Evolutionary conservation across 352 stramenopile species (phyloP).

Genomic region (Phytophthora sp.): DNA sequence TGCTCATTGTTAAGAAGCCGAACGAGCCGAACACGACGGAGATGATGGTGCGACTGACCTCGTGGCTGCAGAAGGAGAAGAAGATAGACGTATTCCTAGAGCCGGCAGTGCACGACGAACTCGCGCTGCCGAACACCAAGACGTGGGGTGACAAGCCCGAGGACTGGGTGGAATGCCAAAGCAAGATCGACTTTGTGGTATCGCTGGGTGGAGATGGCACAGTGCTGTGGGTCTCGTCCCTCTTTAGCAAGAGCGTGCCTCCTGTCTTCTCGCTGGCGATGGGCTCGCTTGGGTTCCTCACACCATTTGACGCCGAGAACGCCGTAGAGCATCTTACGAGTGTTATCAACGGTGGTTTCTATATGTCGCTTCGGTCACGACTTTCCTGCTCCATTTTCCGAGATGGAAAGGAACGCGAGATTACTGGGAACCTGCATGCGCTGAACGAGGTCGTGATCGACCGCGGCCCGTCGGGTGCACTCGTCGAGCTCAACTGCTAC

Average conservation of each 20-base stretch:
- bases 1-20: conserved; percentile 91
- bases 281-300: conserved; percentile 97
- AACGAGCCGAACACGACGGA: conserved; percentile 81
- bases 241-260: conserved; percentile 92
- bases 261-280: conserved; percentile 96
- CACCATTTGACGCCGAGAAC: conserved; percentile 89
- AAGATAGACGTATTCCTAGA: conserved; percentile 79
- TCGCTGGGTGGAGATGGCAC: conserved; percentile 96
- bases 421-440: conserved; percentile 86
- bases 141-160: conserved; percentile 64
- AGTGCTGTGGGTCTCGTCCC: conserved; percentile 87
- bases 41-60: conserved; percentile 64
- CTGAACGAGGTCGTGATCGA: conserved; percentile 99
- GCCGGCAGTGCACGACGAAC: conserved; percentile 71
- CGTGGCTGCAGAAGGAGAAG: conserved; percentile 82
- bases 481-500: conserved; percentile 97
- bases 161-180: conserved; percentile 76
- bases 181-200: conserved; percentile 91
- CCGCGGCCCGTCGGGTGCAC: conserved; percentile 85
- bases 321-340: conserved; percentile 71
- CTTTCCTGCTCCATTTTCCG: conserved; percentile 78
- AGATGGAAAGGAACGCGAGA: conserved; percentile 55
- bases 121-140: conserved; percentile 55
- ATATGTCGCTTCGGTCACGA: conserved; percentile 82
- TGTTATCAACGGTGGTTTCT: conserved; percentile 84